A percentile compares a stretch with the other conserved stretches of the same genome.
Evolutionary conservation across 257 asterid species (phyloP).

Genomic region (Pogostemon cablin): DNA sequence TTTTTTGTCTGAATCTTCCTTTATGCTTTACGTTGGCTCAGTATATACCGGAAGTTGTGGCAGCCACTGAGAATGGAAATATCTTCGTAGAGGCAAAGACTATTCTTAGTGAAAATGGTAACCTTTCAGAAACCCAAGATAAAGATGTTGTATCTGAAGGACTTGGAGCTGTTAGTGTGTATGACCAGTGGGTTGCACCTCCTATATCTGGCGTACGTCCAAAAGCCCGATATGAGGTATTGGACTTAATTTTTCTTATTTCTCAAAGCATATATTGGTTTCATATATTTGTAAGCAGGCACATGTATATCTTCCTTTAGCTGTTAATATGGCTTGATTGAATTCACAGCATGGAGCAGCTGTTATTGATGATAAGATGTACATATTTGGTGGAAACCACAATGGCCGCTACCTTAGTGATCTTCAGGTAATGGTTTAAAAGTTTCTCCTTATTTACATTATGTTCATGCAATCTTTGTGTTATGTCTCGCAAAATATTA

Average conservation of each 20-base stretch:
- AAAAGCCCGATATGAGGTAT: conserved; percentile 84
- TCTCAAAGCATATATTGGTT: conserved; percentile 11
- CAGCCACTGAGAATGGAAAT: conserved; percentile 63
- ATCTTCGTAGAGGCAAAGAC: conserved; percentile 52
- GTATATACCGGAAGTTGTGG: conserved; percentile 58
- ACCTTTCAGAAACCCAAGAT: conserved; percentile 68
- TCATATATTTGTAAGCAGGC: not conserved
- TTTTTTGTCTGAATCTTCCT: conserved; percentile 25
- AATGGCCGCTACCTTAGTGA: conserved; percentile 94
- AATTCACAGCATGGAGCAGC: conserved; percentile 90
- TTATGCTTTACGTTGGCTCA: conserved; percentile 41
- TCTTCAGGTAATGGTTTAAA: conserved; percentile 74
- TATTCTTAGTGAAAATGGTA: conserved; percentile 73
- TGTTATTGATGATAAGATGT: conserved; percentile 84
- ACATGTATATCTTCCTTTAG: not conserved
- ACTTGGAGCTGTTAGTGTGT: conserved; percentile 58
- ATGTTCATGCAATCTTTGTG: conserved; percentile 6
- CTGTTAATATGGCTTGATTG: conserved; percentile 31
- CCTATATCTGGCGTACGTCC: conserved; percentile 74
- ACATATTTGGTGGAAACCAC: conserved; percentile 92
- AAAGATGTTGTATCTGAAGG: conserved; percentile 79
- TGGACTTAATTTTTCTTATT: conserved; percentile 22
- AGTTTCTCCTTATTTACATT: conserved; percentile 20
- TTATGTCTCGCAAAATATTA: conserved; percentile 28
- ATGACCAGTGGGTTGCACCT: conserved; percentile 93